These are phyloP conservation scores for Trichothecium roseum DNA, from an alignment of 2,329 filamentous ascomycete species.

Conservation along the genomic window DNA sequence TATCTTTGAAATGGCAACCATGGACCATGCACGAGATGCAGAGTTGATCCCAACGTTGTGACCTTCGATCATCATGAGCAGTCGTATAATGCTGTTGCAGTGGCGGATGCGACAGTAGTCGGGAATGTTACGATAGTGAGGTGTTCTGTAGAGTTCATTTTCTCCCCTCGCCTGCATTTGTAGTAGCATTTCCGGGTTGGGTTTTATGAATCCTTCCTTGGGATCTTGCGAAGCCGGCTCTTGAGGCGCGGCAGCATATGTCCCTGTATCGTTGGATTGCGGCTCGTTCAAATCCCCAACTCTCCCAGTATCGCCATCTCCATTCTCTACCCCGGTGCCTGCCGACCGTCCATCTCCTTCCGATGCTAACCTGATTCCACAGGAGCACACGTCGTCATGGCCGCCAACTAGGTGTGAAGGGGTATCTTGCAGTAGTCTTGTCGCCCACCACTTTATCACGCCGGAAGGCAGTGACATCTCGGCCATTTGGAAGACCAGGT, in stretches of 20 bases:
- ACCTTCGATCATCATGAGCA: conserved; percentile 48
- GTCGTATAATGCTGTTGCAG: conserved; percentile 49
- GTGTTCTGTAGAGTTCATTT: conserved; percentile 12
- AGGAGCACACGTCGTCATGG: conserved; percentile 28
- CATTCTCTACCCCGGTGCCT: too few relatives aligned
- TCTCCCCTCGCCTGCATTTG: conserved; percentile 12
- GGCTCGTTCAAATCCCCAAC: too few relatives aligned
- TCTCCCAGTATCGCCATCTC: too few relatives aligned
- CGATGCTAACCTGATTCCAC: not conserved
- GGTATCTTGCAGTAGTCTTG: conserved; percentile 20
- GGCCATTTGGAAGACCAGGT: conserved; percentile 47
- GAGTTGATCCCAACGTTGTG: conserved; percentile 48
- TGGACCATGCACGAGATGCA: conserved; percentile 55
- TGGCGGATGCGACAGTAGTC: conserved; percentile 59
- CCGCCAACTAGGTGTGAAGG: conserved; percentile 21
- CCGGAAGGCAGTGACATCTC: conserved; percentile 46
- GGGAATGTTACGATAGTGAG: conserved; percentile 25
- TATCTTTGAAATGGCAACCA: conserved; percentile 51
- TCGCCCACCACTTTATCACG: conserved; percentile 43
- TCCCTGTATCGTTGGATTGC: too few relatives aligned
- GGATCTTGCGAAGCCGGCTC: too few relatives aligned
- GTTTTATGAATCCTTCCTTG: not conserved
- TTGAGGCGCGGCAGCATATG: too few relatives aligned
- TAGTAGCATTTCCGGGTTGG: conserved; percentile 6
- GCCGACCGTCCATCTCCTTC: too few relatives aligned